Evolutionary conservation across 23 red algal genomes (phyloP), one percentile per base, ranked within the genome.

Genomic region (Gracilariopsis chorda): DNA sequence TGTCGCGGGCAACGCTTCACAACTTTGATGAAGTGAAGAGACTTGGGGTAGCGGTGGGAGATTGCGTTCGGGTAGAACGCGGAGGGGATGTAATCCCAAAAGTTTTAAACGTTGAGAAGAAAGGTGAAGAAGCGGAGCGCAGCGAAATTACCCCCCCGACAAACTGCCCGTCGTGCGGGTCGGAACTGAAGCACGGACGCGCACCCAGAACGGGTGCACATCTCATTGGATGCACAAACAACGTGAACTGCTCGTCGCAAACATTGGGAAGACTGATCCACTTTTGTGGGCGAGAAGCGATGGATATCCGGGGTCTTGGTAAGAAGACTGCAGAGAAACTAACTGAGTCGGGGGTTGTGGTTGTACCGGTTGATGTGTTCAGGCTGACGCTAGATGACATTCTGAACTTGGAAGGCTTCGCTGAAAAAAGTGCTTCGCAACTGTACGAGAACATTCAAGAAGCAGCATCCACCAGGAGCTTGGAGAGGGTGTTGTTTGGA

Each of bases 51-150:
- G 73, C 71, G 1, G 20, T 75, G 2, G 87, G 87, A 41, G 94
- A 92, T 33, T 48, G 48, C 47, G 88, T 96, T 32, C n/a, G 49
- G 34, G 53, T 96, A 45, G 80, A 85, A 45, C 60, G 94, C 2
- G 79, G 87, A 16, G 94, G 94, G 8, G 94, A 96, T 44, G 94
- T 96, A 3, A 96, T 96, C 20, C 94, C 94, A 25, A 96, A 96
- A 77, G 84, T 96, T 12, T 28, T 78, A 7, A 32, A 41, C 9
- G 86, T 92, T 27, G 70, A 82, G 25, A 51, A 52, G 40, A 32
- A 60, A 2, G 24, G 30, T 17, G 34, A 65, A 13, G 42, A 32
- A 33, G 51, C 40, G 30, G 52, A 43, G 19, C 30, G 85, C 5
- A 70, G 7, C 44, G 39, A 48, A 23, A 29, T 95, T 8, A 32